Evolutionary conservation across 108 stramenopile genomes (phyloP).

Genomic region (Epithemia pelagica): DNA sequence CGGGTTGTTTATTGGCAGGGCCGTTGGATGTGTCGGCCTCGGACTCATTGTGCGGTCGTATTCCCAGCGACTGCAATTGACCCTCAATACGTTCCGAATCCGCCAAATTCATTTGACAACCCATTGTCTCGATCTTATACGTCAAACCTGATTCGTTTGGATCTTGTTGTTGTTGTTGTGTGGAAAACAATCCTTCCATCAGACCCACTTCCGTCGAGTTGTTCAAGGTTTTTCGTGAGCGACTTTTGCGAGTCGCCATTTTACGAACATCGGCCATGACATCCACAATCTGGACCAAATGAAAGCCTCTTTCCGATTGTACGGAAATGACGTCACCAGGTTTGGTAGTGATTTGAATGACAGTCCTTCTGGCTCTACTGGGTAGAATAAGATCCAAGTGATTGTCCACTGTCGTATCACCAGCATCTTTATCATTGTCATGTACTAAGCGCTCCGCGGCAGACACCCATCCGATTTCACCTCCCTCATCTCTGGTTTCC

Average conservation of each 20-base stretch:
- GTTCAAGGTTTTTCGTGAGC: conserved; percentile 11
- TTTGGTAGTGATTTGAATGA: conserved; percentile 64
- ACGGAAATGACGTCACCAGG: conserved; percentile 72
- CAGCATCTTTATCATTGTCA: conserved; percentile 8
- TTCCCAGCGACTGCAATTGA: conserved; percentile 83
- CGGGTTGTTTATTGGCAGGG: conserved; percentile 45
- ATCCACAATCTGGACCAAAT: conserved; percentile 78
- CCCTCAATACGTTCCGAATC: conserved; percentile 96
- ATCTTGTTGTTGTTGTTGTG: conserved; percentile 28
- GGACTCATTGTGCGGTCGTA: conserved; percentile 36
- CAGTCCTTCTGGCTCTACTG: conserved; percentile 35
- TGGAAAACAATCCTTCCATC: conserved; percentile 12
- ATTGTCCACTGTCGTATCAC: conserved; percentile 21
- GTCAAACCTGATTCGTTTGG: conserved; percentile 35
- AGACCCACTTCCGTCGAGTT: conserved; percentile 4
- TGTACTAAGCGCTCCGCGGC: conserved; percentile 21
- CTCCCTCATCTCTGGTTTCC: conserved; percentile 51
- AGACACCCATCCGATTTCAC: conserved; percentile 65
- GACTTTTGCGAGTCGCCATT: conserved; percentile 57
- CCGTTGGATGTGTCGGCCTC: conserved; percentile 14
- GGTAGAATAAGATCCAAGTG: conserved; percentile 73
- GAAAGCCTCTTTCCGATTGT: conserved; percentile 47
- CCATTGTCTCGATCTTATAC: conserved; percentile 85
- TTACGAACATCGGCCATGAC: conserved; percentile 86
- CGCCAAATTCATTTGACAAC: conserved; percentile 97